Evolutionary conservation across 1,284 basidiomycete genomes (phyloP).

Genomic region (Cerioporus squamosus): DNA sequence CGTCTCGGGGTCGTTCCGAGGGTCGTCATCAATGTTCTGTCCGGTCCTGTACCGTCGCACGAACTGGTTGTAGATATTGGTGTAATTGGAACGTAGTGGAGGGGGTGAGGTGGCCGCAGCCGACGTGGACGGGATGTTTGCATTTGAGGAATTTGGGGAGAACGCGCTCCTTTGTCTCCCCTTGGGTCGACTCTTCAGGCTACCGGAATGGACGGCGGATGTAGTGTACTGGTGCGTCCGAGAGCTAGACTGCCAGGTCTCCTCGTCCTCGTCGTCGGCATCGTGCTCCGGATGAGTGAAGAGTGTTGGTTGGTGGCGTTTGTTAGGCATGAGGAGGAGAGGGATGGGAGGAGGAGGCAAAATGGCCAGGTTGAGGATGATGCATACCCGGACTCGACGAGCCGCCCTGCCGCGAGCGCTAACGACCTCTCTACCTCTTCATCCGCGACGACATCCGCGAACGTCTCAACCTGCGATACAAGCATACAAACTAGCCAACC

Average conservation of each 20-base stretch:
- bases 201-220: slow-evolving; percentile 24
- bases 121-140: slow-evolving; percentile 35
- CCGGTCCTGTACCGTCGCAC: slow-evolving; percentile 72
- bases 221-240: slow-evolving; percentile 29
- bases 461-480: background rate
- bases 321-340: slow-evolving; percentile 31
- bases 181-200: slow-evolving; percentile 33
- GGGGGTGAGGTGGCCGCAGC: slow-evolving; percentile 30
- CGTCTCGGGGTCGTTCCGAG: slow-evolving; percentile 73
- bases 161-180: slow-evolving; percentile 43
- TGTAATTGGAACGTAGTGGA: slow-evolving; percentile 49
- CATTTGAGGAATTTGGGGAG: slow-evolving; percentile 35
- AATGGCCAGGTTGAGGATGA: slow-evolving; percentile 1
- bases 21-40: slow-evolving; percentile 61
- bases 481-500: background rate
- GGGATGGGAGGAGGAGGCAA: slow-evolving; percentile 7
- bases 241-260: slow-evolving; percentile 43
- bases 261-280: slow-evolving; percentile 44
- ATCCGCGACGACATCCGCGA: background rate
- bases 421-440: background rate
- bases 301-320: slow-evolving; percentile 65
- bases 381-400: slow-evolving; percentile 1
- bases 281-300: slow-evolving; percentile 67
- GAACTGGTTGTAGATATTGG: slow-evolving; percentile 78
- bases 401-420: slow-evolving; percentile 6